These are phyloP conservation scores for Macrocybe gigantea DNA, from an alignment of 768 basidiomycete species.

Conservation along the genomic window DNA sequence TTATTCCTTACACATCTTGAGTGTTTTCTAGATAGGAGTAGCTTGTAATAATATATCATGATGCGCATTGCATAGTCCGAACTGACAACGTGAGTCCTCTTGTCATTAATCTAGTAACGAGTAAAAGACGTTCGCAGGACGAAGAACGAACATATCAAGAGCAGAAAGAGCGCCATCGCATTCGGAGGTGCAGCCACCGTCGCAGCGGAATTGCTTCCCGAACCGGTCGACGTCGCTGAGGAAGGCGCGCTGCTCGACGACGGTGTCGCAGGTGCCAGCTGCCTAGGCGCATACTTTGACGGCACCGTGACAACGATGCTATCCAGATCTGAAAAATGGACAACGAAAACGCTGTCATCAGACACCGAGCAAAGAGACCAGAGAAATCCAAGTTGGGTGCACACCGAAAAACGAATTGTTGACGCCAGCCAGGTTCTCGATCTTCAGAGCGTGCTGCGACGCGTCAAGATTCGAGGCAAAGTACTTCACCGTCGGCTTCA, in stretches of 20 bases:
- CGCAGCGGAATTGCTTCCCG: neutral
- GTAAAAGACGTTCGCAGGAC: no score
- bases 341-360: no score
- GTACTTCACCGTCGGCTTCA: slow-evolving; percentile 34
- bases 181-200: no score
- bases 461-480: slow-evolving; percentile 36
- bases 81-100: no score
- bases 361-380: no score
- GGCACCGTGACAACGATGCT: slow-evolving; percentile 38
- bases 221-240: slow-evolving; percentile 1
- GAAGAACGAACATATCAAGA: no score
- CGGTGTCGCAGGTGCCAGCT: slow-evolving; percentile 16
- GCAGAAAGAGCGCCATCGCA: no score
- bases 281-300: slow-evolving; percentile 31
- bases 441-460: slow-evolving; percentile 29
- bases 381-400: neutral
- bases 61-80: no score
- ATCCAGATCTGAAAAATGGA: slow-evolving; percentile 28
- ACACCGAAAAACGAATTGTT: slow-evolving; percentile 39
- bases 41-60: no score
- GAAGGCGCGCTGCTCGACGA: slow-evolving; percentile 12
- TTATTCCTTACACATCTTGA: no score
- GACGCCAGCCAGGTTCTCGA: slow-evolving; percentile 35
- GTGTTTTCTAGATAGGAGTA: no score
- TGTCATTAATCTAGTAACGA: no score